These are phyloP conservation scores for Aspergillus oerlinghausenensis DNA, from an alignment of 2,329 filamentous ascomycete genomes.

Conservation along the genomic window DNA sequence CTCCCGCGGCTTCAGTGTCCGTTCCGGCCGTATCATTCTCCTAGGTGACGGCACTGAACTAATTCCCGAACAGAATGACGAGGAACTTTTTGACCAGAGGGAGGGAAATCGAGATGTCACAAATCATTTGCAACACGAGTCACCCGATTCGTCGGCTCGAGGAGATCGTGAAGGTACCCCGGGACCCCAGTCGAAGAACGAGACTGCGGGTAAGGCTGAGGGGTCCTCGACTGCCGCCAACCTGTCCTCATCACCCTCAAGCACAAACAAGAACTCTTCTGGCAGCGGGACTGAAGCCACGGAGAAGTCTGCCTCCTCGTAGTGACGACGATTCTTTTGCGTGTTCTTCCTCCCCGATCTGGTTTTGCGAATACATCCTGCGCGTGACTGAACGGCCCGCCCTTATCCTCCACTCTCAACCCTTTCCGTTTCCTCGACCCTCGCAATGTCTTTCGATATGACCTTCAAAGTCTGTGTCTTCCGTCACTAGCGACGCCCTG, in stretches of 20 bases:
- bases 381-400: constrained; percentile 2
- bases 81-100: constrained; percentile 90
- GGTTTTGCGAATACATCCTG: constrained; percentile 8
- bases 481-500: constrained; percentile 11
- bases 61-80: constrained; percentile 80
- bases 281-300: constrained; percentile 11
- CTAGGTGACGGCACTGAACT: constrained; percentile 93
- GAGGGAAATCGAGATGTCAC: constrained; percentile 80
- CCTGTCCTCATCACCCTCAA: constrained; percentile 35
- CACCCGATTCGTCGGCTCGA: constrained; percentile 32
- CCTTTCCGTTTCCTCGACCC: constrained; percentile 4
- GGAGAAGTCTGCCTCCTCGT: constrained; percentile 27
- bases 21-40: constrained; percentile 80
- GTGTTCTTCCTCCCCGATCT: constrained; percentile 14
- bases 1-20: constrained; percentile 67
- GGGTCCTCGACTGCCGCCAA: constrained; percentile 14
- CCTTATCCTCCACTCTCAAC: constrained; percentile 6
- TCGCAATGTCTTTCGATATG: constrained; percentile 9
- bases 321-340: constrained; percentile 17
- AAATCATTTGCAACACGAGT: constrained; percentile 70
- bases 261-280: constrained; percentile 32
- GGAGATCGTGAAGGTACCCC: constrained; percentile 50
- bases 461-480: constrained; percentile 10
- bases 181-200: constrained; percentile 41
- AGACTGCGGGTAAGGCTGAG: constrained; percentile 17